Base-by-base conservation (phyloP, 768 basidiomycete genomes). In the Termitomyces sp. region DNA sequence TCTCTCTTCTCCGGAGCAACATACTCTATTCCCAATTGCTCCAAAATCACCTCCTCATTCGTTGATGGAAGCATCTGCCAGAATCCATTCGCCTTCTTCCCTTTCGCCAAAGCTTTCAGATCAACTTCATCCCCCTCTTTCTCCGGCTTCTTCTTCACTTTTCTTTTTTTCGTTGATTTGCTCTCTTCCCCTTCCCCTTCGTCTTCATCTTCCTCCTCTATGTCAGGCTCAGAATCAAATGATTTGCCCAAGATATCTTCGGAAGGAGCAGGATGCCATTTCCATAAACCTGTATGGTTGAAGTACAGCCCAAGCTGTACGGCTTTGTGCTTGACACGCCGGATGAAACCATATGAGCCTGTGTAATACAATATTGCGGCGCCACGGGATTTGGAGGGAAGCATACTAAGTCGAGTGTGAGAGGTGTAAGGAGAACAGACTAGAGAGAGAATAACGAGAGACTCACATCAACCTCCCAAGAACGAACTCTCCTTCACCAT, bases 281-380 rank as follows among this genome's bases (percentile, higher is more conserved):
- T 74, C 88, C 88, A 89, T 4, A 89, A 71, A 13, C 88, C 88
- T 61, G 75, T 81, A 63, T 85, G 83, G 63, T 86, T 81, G 32
- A 89, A 74, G 36, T 78, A 72, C 65, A 87, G 63, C 16, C 80
- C 81, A 2, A 75, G 64, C 47, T 70, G 72, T 6, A 64, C 55
- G 0, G 88, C 88, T 41, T 73, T 71, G 23, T 63, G 66, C 35
- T 75, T 74, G 2, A 82, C 60, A 44, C 78, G 71, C 51, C 72
- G 70, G 44, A 72, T 69, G 66, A 87, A 86, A 28, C 75, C 74
- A 0, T 50, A 44, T 65, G 87, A 85, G 9, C 87, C 88, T 2
- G 87, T 89, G 23, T 82, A 64, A 13, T 74, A 63, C 36, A 89
- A 70, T 30, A 82, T 70, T 0, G 83, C 82, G 0, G 85, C 78